Evolutionary conservation across 768 basidiomycete species (phyloP), one percentile per base, ranked within the genome.

Genomic region (Tubosaeta sp.): DNA sequence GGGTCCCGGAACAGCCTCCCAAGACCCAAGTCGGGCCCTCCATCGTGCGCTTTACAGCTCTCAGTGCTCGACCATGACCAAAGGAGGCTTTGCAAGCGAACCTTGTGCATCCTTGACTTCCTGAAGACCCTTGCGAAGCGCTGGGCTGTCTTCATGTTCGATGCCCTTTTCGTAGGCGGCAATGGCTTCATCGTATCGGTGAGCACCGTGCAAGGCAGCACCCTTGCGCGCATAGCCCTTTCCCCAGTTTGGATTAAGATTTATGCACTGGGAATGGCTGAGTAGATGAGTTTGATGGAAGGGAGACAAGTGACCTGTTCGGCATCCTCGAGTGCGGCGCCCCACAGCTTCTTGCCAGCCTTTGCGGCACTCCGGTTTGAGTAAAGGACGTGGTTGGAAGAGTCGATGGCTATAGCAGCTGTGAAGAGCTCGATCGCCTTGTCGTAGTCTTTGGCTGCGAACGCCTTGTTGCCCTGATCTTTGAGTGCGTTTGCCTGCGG

Each of bases 391-490:
- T 88, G 86, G 65, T 95, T 95, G 32, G 73, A 75, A 2, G 86
- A 75, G 70, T 96, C 93, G 59, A 94, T 61, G 42, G 77, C 82
- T 64, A 97, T 88, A 18, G 90, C 94, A 62, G 91, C 78, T 4
- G 82, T 76, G 70, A 91, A 92, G 43, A 87, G 73, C 63, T 86
- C 79, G 74, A 90, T 89, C 7, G 94, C 94, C 60, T 78, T 83
- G 73, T 90, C 85, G 72, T 90, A 96, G 61, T 96, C 82, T 68
- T 93, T 96, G 49, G 90, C 90, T 34, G 88, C 77, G 72, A 97
- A 97, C 19, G 94, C 93, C 65, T 94, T 93, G 79, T 97, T 97
- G 63, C 94, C 94, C 64, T 83, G 83, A 64, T 91, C 89, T 75
- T 97, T 97, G 58, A 96, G 76, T 53, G 82, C 73, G 66, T 76